These are phyloP conservation scores for Naematelia aurantialba DNA, from an alignment of 768 basidiomycete species.

Conservation along the genomic window DNA sequence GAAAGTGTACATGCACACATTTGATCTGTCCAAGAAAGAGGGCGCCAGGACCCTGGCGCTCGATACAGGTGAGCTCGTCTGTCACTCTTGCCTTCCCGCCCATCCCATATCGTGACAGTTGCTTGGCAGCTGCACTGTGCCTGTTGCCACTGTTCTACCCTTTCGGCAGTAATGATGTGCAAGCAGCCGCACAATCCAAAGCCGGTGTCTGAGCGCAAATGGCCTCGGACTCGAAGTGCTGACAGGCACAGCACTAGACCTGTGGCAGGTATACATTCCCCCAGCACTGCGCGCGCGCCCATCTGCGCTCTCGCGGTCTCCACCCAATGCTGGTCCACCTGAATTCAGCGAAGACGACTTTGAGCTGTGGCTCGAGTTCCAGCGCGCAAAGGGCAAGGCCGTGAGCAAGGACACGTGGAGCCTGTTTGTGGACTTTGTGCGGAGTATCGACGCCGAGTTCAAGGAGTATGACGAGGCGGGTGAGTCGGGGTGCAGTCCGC, in stretches of 20 bases:
- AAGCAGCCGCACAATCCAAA: no score
- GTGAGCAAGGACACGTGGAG: slow-evolving; percentile 50
- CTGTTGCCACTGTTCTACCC: background rate
- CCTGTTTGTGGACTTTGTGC: slow-evolving; percentile 44
- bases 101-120: no score
- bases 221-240: no score
- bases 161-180: no score
- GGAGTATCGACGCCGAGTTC: slow-evolving; percentile 45
- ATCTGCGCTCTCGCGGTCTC: slow-evolving; percentile 39
- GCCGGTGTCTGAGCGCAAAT: no score
- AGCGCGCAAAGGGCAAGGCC: slow-evolving; percentile 40
- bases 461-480: slow-evolving; percentile 49
- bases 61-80: slow-evolving; percentile 43
- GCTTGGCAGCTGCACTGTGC: background rate
- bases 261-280: slow-evolving; percentile 48
- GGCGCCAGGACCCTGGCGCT: slow-evolving; percentile 44
- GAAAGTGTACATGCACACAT: slow-evolving; percentile 49
- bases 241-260: slow-evolving; percentile 39
- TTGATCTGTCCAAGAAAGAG: slow-evolving; percentile 42
- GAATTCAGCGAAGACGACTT: slow-evolving; percentile 40
- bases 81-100: background rate
- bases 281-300: slow-evolving; percentile 43
- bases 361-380: slow-evolving; percentile 48
- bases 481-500: slow-evolving; percentile 20
- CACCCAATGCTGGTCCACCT: slow-evolving; percentile 16